A percentile compares a stretch with the other conserved stretches of the same genome.
These are phyloP conservation scores for Neocatenulostroma microsporum DNA, from an alignment of 2,329 filamentous ascomycete species.

Conservation along the genomic window DNA sequence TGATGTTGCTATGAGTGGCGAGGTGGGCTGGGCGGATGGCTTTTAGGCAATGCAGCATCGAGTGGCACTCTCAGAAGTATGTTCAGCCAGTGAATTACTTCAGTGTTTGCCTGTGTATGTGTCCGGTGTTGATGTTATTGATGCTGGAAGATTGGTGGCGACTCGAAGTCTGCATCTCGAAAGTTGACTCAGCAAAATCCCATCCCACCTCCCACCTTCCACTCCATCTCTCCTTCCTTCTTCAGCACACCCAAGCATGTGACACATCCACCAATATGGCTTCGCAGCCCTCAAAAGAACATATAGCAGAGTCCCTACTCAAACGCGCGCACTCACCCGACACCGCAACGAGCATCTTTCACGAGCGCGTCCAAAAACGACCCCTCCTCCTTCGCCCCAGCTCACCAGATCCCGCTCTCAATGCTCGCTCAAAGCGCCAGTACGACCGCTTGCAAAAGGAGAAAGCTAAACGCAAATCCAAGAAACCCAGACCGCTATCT, in stretches of 20 bases:
- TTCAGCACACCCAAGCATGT: background rate
- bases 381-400: constrained; percentile 71
- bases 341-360: constrained; percentile 62
- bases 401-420: constrained; percentile 52
- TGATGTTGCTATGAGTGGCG: constrained; percentile 4
- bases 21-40: background rate
- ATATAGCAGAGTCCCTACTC: constrained; percentile 53
- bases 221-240: background rate
- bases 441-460: constrained; percentile 28
- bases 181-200: constrained; percentile 1
- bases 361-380: constrained; percentile 74
- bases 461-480: constrained; percentile 26
- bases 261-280: constrained; percentile 17
- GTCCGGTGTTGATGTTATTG: too few relatives aligned
- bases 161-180: too few relatives aligned
- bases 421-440: constrained; percentile 46
- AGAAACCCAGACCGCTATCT: constrained; percentile 62
- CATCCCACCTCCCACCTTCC: background rate
- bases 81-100: too few relatives aligned
- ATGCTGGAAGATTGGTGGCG: too few relatives aligned
- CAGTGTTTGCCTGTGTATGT: too few relatives aligned
- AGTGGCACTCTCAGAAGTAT: too few relatives aligned
- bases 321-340: constrained; percentile 70
- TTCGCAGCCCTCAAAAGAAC: constrained; percentile 19
- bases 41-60: too few relatives aligned